These are phyloP conservation scores for Limnanthes douglasii DNA, from an alignment of 345 rosid species.

Conservation along the genomic window DNA sequence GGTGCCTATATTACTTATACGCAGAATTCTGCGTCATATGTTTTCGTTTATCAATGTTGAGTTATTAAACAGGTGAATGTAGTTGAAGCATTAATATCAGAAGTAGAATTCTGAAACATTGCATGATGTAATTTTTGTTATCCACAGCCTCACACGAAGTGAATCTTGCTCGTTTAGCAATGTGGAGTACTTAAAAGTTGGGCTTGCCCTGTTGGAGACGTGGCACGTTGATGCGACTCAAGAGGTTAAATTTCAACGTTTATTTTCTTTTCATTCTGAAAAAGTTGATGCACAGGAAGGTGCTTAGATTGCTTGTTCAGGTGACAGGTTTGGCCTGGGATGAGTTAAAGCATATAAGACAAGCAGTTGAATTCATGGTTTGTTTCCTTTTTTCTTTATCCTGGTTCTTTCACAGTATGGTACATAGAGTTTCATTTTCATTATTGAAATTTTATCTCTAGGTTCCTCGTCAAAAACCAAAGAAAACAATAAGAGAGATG, in stretches of 20 bases:
- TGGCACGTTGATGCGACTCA: constrained; percentile 81
- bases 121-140: not conserved
- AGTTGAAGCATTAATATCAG: no score
- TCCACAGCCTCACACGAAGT: constrained; percentile 80
- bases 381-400: constrained; percentile 6
- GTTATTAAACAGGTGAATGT: constrained; percentile 80
- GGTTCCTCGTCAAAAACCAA: constrained; percentile 71
- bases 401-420: not conserved
- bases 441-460: not conserved
- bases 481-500: constrained; percentile 79
- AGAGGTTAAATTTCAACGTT: constrained; percentile 69
- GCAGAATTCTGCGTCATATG: constrained; percentile 75
- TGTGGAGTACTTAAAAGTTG: constrained; percentile 87
- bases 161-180: constrained; percentile 98
- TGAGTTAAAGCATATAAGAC: constrained; percentile 88
- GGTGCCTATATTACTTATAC: constrained; percentile 75
- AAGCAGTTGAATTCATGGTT: constrained; percentile 98
- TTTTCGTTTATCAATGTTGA: constrained; percentile 93
- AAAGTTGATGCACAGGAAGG: no score
- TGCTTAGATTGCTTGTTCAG: no score
- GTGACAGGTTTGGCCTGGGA: constrained; percentile 85
- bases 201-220: constrained; percentile 76
- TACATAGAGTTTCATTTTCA: not conserved
- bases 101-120: no score
- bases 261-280: no score